Evolutionary conservation across 805 yeast genomes (phyloP), one percentile per base, ranked within the genome.

Genomic region (Naumovozyma dairenensis): DNA sequence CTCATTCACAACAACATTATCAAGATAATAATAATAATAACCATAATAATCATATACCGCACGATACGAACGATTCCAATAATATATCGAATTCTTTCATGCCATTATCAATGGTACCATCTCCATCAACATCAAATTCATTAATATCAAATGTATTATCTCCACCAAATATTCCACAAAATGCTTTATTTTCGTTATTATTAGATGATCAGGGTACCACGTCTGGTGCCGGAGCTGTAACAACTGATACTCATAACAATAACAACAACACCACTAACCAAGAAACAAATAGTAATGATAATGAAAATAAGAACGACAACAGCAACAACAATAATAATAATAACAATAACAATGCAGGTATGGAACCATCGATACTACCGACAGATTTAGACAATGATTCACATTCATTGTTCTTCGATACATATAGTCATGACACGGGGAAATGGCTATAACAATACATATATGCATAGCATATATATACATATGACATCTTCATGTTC

Each of bases 381-480:
- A 24, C 8, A 6, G 8, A 6, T 20, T 20, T 20, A 20, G 22
- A 10, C 6, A 6, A 20, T 7, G 9, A 20, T 10, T 7, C 26
- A 24, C 8, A 24, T 12, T 24, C 26, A 12, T 24, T 24, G 6
- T 24, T 24, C 26, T 24, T 24, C 13, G 26, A 24, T 8, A 24
- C 8, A 10, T 24, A 24, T 12, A 14, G n/a, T 24, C 26, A 24
- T 10, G 26, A 24, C 8, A 24, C 26, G 6, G 26, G 26, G 7
- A 24, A 24, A 12, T 24, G 26, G 26, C 26, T 24, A 24, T 24
- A 14, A 24, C 26, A n/a, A n/a, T n/a, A n/a, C n/a, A n/a, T n/a
- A n/a, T n/a, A n/a, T n/a, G n/a, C n/a, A n/a, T n/a, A n/a, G n/a
- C n/a, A n/a, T n/a, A n/a, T n/a, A n/a, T n/a, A n/a, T n/a, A n/a